Evolutionary conservation across 164 flowering plant species (phyloP), one percentile per base, ranked within the genome.

Genomic region (Magnolia changhungtana): DNA sequence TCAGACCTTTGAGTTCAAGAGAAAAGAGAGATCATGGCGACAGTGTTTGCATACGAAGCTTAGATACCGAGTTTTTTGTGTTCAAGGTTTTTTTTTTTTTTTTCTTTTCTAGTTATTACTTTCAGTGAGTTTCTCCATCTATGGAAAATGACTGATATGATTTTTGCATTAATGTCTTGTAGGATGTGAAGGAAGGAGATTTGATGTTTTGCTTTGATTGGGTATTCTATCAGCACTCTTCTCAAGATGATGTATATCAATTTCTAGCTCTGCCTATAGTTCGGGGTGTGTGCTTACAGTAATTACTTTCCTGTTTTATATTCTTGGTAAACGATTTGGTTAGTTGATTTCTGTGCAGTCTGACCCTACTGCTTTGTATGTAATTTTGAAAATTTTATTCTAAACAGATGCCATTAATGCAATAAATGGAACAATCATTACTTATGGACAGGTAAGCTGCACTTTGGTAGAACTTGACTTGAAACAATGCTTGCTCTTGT

Each of bases 131-230:
- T 24, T 14, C 64, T 49, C 24, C 6, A 31, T 31, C 1, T 31
- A 31, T 31, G 1, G 59, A 24, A 11, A 21, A 19, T 21, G 11
- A 18, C n/a, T 31, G 21, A 4, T 16, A 50, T 20, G 24, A 63
- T 76, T 71, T 7, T 65, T 21, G 31, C 37, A 24, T 24, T 80
- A 67, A 31, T 79, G 29, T 80, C 18, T n/a, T 74, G 69, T 73
- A 92, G 98, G 97, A 92, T 79, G 93, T 90, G 79, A 94, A 90
- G 80, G 94, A 89, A 14, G 94, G 80, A 71, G 90, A 90, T 11
- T 55, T 78, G 19, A 79, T 71, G 13, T 90, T 91, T 74, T 82
- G 77, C n/a, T 92, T 92, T 67, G 98, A 92, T 78, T 85, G 80
- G 69, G 97, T 90, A 55, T 94, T 94, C 83, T 85, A 87, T 78